Evolutionary conservation across 768 basidiomycete genomes (phyloP).

Genomic region (Kwoniella mangroviensis): DNA sequence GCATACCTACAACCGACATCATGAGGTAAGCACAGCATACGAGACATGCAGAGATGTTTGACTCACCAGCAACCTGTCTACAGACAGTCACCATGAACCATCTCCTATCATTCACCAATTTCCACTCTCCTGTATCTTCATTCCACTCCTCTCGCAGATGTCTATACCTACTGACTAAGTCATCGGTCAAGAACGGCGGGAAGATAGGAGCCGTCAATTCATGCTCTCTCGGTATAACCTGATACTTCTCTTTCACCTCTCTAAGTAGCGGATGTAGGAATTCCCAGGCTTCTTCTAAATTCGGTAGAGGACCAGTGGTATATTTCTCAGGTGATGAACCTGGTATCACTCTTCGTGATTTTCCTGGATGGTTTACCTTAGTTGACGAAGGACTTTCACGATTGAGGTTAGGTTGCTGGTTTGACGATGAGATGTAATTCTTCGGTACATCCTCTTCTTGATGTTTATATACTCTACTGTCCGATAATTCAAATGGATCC

Average conservation of each 20-base stretch:
- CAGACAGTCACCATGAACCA: slow-evolving; percentile 47
- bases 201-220: slow-evolving; percentile 47
- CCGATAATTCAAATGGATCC: background rate
- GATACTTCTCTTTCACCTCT: slow-evolving; percentile 35
- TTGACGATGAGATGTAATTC: background rate
- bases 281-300: slow-evolving; percentile 42
- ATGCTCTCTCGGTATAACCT: slow-evolving; percentile 42
- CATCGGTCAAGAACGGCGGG: slow-evolving; percentile 41
- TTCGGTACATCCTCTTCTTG: background rate
- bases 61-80: slow-evolving; percentile 52
- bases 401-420: background rate
- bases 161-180: slow-evolving; percentile 36
- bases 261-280: slow-evolving; percentile 34
- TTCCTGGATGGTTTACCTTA: slow-evolving; percentile 6
- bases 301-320: slow-evolving; percentile 34
- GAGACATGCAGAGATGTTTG: background rate
- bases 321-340: slow-evolving; percentile 41
- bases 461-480: background rate
- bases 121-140: slow-evolving; percentile 35
- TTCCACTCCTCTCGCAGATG: slow-evolving; percentile 42
- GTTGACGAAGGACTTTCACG: background rate
- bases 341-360: slow-evolving; percentile 30
- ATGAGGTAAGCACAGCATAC: no score
- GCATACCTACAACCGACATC: slow-evolving; percentile 33
- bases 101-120: slow-evolving; percentile 35